phyloP scores from a whole-genome alignment of 2,329 filamentous ascomycete species.

The Alternaria atra region DNA sequence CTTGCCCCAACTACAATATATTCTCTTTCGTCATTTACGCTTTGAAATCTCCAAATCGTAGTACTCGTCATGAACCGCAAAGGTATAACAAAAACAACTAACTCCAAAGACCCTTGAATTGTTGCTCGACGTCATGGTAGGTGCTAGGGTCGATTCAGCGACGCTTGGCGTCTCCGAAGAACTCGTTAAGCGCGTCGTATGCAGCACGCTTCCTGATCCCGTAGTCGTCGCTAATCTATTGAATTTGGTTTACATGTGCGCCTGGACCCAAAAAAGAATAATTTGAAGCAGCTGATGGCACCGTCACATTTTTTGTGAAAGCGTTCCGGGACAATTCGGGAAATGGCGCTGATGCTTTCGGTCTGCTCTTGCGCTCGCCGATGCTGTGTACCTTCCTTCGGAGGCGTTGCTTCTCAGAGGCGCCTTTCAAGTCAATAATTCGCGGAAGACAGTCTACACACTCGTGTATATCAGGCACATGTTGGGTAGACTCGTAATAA shows the following conservation, averaged over 20 bases:
- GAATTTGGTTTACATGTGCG: conserved; percentile 64
- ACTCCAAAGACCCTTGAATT: conserved; percentile 81
- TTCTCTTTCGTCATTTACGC: no score
- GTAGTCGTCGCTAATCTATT: conserved; percentile 72
- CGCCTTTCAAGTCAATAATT: conserved; percentile 74
- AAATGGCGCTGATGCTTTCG: conserved; percentile 69
- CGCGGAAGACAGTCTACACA: conserved; percentile 90
- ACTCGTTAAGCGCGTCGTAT: conserved; percentile 90
- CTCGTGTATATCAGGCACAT: conserved; percentile 78
- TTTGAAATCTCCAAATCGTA: no score
- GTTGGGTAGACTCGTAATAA: conserved; percentile 82
- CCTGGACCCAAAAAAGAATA: no score
- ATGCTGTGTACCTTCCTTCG: conserved; percentile 68
- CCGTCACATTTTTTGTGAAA: conserved; percentile 69
- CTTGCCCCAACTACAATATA: no score
- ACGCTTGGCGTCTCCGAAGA: conserved; percentile 92
- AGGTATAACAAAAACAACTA: no score
- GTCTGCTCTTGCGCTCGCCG: conserved; percentile 70
- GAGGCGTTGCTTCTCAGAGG: conserved; percentile 74
- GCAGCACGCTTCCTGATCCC: conserved; percentile 80
- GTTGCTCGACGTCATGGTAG: conserved; percentile 91
- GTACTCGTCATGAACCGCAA: no score
- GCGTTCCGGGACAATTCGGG: no score
- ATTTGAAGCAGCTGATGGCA: no score
- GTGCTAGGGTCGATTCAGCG: conserved; percentile 87